phyloP scores from a whole-genome alignment of 2,329 filamentous ascomycete species.

The Colletotrichum melonis region DNA sequence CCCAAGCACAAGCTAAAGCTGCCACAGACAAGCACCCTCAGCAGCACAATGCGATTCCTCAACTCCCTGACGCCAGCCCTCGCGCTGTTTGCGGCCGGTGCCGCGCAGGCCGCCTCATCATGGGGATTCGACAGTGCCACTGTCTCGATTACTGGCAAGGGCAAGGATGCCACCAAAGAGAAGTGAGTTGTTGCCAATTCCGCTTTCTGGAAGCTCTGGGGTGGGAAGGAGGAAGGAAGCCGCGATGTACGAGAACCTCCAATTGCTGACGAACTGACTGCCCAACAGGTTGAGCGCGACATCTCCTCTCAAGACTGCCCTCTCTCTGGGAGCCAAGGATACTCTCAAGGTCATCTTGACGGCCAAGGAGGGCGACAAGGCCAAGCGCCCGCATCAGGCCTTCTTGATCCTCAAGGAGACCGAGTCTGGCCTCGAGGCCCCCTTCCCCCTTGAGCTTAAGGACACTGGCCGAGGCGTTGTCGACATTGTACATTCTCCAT shows the following conservation, averaged over 20 bases:
- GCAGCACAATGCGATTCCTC: constrained; percentile 54
- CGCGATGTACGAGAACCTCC: neutral
- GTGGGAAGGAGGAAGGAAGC: constrained; percentile 1
- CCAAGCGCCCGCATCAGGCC: constrained; percentile 91
- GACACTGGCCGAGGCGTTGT: constrained; percentile 88
- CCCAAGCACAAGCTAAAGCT: constrained; percentile 25
- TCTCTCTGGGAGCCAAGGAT: constrained; percentile 76
- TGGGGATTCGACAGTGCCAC: constrained; percentile 83
- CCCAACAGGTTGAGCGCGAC: constrained; percentile 66
- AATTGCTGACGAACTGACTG: constrained; percentile 13
- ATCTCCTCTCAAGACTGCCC: constrained; percentile 69
- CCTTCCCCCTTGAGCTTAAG: constrained; percentile 86
- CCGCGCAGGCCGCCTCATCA: constrained; percentile 64
- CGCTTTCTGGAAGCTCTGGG: constrained; percentile 36
- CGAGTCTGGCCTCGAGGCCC: constrained; percentile 82
- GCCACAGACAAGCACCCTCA: constrained; percentile 34
- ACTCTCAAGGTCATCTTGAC: constrained; percentile 86
- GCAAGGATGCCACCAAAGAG: constrained; percentile 72
- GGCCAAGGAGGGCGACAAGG: constrained; percentile 79
- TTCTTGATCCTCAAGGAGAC: constrained; percentile 85
- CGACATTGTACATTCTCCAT: constrained; percentile 75
- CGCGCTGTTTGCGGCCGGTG: constrained; percentile 61
- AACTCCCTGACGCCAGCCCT: constrained; percentile 52
- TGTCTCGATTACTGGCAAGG: constrained; percentile 74
- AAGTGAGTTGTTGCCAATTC: constrained; percentile 62